Evolutionary conservation across 2,329 filamentous ascomycete genomes (phyloP).

Genomic region (Tolypocladium pustulatum): DNA sequence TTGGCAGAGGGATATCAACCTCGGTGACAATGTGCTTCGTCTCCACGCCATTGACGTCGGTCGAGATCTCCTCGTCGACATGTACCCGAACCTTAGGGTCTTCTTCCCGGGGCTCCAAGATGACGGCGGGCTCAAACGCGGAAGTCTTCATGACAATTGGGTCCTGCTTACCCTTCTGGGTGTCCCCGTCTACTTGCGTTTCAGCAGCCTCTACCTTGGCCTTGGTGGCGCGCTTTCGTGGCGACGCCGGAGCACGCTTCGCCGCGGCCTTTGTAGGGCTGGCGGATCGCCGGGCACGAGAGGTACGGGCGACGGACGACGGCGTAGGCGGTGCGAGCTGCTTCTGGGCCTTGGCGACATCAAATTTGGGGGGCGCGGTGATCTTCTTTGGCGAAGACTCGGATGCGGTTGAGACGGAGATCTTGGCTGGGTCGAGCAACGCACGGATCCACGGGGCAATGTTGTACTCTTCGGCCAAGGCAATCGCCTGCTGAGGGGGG

Average conservation of each 20-base stretch:
- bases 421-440: conserved; percentile 80
- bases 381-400: conserved; percentile 68
- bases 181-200: conserved; percentile 18
- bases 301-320: conserved; percentile 30
- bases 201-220: conserved; percentile 29
- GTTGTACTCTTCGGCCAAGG: conserved; percentile 76
- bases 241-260: conserved; percentile 38
- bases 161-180: conserved; percentile 18
- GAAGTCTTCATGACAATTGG: conserved; percentile 32
- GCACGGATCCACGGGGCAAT: conserved; percentile 83
- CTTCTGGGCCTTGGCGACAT: conserved; percentile 36
- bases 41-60: conserved; percentile 46
- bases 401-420: conserved; percentile 46
- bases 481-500: conserved; percentile 67
- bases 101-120: conserved; percentile 42
- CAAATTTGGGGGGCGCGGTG: conserved; percentile 70
- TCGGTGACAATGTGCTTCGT: conserved; percentile 64
- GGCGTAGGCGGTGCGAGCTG: conserved; percentile 40
- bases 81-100: conserved; percentile 57
- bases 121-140: conserved; percentile 36
- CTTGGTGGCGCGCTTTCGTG: conserved; percentile 42
- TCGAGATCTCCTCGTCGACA: conserved; percentile 53
- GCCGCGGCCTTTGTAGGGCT: conserved; percentile 41
- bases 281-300: conserved; percentile 44
- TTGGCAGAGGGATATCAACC: conserved; percentile 56